phyloP scores from a whole-genome alignment of 176 grass and related monocot genomes.

The Tuctoria greenei region DNA sequence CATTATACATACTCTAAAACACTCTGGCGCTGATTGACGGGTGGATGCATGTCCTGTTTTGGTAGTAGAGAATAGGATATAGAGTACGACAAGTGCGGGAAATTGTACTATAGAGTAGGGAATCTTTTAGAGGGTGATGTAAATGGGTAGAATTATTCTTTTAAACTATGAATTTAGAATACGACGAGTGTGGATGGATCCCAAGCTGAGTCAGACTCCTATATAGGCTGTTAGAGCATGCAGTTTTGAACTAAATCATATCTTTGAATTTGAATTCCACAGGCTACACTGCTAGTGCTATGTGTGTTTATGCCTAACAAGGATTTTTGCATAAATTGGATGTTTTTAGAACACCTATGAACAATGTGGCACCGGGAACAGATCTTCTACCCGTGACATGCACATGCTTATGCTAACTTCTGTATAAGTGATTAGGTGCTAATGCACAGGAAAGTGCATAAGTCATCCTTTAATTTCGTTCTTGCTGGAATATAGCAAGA shows the following conservation, averaged over 20 bases:
- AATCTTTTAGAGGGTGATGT: too few species aligned
- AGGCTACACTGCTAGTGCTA: neutral
- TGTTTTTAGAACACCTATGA: neutral
- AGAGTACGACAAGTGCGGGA: too few species aligned
- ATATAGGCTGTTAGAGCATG: neutral
- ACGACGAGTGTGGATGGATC: too few species aligned
- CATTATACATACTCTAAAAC: too few species aligned
- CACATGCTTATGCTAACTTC: conserved; percentile 26
- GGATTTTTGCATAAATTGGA: neutral
- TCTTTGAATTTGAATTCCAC: neutral
- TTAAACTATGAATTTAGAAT: too few species aligned
- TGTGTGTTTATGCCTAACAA: neutral
- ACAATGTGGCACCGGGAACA: conserved; percentile 25
- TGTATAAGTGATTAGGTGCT: conserved; percentile 38
- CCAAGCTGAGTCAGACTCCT: conserved; percentile 5
- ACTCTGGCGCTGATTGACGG: too few species aligned
- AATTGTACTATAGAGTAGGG: too few species aligned
- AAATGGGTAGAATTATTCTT: too few species aligned
- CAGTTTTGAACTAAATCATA: neutral
- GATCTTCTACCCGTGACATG: neutral
- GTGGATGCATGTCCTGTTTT: too few species aligned
- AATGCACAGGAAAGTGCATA: neutral
- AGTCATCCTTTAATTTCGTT: conserved; percentile 22
- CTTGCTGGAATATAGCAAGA: neutral
- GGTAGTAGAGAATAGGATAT: too few species aligned